Percentiles rank a stretch among this genome's conserved stretches.
Conservation (phyloP, 768 basidiomycete species). For the Sistotremastrum suecicum region DNA sequence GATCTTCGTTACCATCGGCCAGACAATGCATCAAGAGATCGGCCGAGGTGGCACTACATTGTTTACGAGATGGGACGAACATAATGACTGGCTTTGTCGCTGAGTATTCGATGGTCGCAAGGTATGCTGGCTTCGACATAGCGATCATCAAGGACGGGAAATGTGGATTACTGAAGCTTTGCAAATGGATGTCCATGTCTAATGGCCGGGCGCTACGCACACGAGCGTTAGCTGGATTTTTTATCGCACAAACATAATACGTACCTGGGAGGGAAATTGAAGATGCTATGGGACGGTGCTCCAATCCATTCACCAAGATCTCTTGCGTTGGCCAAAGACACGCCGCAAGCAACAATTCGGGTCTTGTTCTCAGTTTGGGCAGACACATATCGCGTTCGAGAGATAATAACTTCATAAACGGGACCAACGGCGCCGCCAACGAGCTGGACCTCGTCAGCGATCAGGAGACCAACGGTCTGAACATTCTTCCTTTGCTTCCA, state of each 20-base stretch:
- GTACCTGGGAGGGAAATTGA: slow-evolving; percentile 92
- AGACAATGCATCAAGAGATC: slow-evolving; percentile 81
- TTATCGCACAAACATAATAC: slow-evolving; percentile 4
- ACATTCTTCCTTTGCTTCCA: slow-evolving; percentile 98
- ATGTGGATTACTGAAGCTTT: slow-evolving; percentile 92
- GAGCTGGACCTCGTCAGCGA: slow-evolving; percentile 91
- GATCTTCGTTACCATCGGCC: slow-evolving; percentile 71
- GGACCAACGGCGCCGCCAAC: slow-evolving; percentile 92
- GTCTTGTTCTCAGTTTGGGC: slow-evolving; percentile 89
- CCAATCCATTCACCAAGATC: slow-evolving; percentile 99
- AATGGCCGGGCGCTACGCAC: slow-evolving; percentile 73
- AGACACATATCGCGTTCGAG: slow-evolving; percentile 91
- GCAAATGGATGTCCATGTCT: slow-evolving; percentile 94
- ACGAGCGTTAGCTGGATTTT: not conserved
- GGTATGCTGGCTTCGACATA: slow-evolving; percentile 97
- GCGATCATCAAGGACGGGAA: slow-evolving; percentile 98
- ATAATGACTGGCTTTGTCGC: slow-evolving; percentile 76
- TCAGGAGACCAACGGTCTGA: slow-evolving; percentile 81
- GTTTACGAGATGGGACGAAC: slow-evolving; percentile 87
- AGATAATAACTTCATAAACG: slow-evolving; percentile 92
- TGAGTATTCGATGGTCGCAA: slow-evolving; percentile 82
- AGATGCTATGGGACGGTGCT: slow-evolving; percentile 82
- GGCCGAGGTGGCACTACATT: slow-evolving; percentile 87
- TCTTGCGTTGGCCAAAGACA: slow-evolving; percentile 88
- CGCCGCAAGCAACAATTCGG: slow-evolving; percentile 87